Evolutionary conservation across 257 asterid genomes (phyloP).

Genomic region (Solanum pinnatisectum): DNA sequence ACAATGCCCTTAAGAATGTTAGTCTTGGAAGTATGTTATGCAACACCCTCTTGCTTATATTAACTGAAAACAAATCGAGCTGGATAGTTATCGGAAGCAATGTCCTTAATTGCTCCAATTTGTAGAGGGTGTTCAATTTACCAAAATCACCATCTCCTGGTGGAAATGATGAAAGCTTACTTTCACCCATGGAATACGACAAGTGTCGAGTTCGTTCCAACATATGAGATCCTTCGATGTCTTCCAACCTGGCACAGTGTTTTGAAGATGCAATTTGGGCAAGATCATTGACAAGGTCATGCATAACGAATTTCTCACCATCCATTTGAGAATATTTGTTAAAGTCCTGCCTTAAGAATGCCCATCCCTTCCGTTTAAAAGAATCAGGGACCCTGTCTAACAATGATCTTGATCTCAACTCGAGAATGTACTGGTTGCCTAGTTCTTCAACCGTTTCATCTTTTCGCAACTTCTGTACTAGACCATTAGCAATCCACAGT

Average conservation of each 20-base stretch:
- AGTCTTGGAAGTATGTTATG: not conserved
- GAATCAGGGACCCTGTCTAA: not conserved
- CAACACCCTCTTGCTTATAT: not conserved
- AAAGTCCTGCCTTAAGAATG: not conserved
- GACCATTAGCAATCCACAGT: conserved; percentile 10
- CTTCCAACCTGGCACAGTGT: not conserved
- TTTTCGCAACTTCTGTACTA: not conserved
- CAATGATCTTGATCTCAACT: not conserved
- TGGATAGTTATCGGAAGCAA: not conserved
- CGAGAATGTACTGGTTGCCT: not conserved
- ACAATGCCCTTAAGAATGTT: not conserved
- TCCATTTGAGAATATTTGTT: too few relatives aligned
- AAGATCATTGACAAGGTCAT: conserved; percentile 4
- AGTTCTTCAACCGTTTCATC: too few relatives aligned
- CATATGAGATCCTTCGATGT: not conserved
- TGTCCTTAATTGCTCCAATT: not conserved
- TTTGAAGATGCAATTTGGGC: not conserved
- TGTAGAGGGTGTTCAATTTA: not conserved
- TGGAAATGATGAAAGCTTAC: too few relatives aligned
- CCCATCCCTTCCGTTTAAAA: fast-evolving
- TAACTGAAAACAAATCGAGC: too few relatives aligned
- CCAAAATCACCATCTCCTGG: not conserved
- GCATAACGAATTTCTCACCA: not conserved
- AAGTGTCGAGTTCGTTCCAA: not conserved
- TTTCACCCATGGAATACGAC: not conserved